phyloP scores from a whole-genome alignment of 2,329 filamentous ascomycete species.

The Chrysoporthe cubensis region DNA sequence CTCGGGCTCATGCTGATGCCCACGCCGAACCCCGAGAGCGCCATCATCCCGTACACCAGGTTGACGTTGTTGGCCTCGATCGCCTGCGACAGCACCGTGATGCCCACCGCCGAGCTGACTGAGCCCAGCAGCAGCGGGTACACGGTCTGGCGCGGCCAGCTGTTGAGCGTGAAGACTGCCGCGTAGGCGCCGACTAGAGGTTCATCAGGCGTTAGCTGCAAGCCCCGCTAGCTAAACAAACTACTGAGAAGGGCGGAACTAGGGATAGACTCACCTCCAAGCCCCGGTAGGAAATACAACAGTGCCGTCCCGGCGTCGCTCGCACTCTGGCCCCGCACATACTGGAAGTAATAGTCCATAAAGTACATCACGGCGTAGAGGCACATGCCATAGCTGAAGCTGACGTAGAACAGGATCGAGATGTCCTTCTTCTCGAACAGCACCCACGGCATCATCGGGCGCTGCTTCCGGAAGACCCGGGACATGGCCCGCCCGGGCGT shows the following conservation, averaged over 20 bases:
- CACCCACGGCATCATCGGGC: constrained; percentile 66
- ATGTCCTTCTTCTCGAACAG: constrained; percentile 62
- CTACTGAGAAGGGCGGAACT: neutral
- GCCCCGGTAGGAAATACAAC: constrained; percentile 66
- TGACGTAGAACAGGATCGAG: constrained; percentile 63
- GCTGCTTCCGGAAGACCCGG: constrained; percentile 55
- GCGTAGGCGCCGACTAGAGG: constrained; percentile 55
- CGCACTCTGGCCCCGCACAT: constrained; percentile 58
- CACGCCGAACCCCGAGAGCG: constrained; percentile 63
- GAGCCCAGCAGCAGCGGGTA: constrained; percentile 60
- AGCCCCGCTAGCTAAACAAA: no score
- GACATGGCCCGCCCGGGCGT: constrained; percentile 51
- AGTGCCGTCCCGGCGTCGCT: constrained; percentile 59
- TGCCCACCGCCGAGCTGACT: constrained; percentile 59
- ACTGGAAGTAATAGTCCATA: constrained; percentile 68
- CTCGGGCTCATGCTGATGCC: constrained; percentile 67
- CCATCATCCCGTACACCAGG: constrained; percentile 69
- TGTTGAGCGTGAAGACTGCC: constrained; percentile 63
- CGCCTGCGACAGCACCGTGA: constrained; percentile 62
- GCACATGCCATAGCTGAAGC: constrained; percentile 62
- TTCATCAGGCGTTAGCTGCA: neutral
- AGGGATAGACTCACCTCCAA: constrained; percentile 51
- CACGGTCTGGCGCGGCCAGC: constrained; percentile 65
- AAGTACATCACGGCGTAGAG: constrained; percentile 65
- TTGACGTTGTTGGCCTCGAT: constrained; percentile 51